Percentiles rank a stretch among this genome's conserved stretches.
phyloP scores from a whole-genome alignment of 306 rosid species.

The Casuarina equisetifolia region DNA sequence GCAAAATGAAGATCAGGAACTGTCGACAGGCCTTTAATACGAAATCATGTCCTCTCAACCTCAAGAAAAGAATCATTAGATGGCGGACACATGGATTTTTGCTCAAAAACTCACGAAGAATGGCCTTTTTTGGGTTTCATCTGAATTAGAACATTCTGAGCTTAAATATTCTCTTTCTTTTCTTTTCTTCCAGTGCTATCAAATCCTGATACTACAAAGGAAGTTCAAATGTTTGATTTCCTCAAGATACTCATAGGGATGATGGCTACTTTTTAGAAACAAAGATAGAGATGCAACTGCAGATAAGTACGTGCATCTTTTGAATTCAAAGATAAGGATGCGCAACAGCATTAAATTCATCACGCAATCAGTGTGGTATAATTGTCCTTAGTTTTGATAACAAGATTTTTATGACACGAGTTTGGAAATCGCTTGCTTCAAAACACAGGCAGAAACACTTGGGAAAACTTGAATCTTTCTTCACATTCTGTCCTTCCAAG shows the following conservation, averaged over 20 bases:
- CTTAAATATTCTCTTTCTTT: neutral
- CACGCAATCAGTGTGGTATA: neutral
- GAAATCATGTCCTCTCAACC: neutral
- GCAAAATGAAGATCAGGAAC: neutral
- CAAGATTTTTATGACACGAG: neutral
- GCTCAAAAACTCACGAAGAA: neutral
- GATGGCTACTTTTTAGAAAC: neutral
- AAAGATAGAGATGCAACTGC: neutral
- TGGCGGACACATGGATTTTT: neutral
- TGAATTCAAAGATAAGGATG: neutral
- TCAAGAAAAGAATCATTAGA: neutral
- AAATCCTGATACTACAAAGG: neutral
- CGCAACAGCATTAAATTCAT: neutral
- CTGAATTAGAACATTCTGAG: neutral
- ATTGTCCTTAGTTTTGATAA: neutral
- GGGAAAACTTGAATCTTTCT: too few species aligned
- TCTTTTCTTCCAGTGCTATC: neutral
- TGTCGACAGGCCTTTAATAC: neutral
- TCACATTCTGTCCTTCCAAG: too few species aligned
- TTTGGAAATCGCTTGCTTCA: neutral
- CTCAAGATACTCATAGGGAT: neutral
- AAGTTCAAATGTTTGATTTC: conserved; percentile 6
- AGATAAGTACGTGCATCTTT: neutral
- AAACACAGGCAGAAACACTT: neutral
- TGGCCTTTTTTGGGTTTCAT: neutral